Conservation (phyloP, 2,329 filamentous ascomycete genomes). For the Cordyceps militaris region DNA sequence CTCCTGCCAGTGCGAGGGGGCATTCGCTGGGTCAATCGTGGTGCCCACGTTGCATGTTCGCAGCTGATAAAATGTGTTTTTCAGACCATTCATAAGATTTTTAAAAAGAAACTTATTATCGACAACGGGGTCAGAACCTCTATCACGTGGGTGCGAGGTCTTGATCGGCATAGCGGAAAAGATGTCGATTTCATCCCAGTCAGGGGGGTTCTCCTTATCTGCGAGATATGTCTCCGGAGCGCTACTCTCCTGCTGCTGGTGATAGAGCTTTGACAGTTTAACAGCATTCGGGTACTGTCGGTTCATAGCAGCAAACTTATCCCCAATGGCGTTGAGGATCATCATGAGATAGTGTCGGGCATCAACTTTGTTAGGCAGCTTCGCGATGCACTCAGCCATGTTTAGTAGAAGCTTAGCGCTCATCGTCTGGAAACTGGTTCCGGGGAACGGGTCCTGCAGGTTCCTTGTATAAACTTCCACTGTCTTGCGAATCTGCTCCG, state of each 20-base stretch:
- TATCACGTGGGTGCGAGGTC: conserved; percentile 82
- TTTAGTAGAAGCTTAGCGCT: conserved; percentile 94
- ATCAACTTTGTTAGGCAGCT: conserved; percentile 86
- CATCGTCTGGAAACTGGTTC: conserved; percentile 99
- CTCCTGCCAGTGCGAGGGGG: conserved; percentile 87
- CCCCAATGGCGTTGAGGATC: conserved; percentile 94
- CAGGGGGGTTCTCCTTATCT: conserved; percentile 70
- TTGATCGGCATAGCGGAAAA: conserved; percentile 96
- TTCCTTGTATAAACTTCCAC: conserved; percentile 97
- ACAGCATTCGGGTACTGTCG: conserved; percentile 90
- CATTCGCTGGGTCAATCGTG: conserved; percentile 67
- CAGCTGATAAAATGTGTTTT: conserved; percentile 93
- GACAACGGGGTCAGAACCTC: conserved; percentile 80
- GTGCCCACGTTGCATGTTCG: conserved; percentile 76
- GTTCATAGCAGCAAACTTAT: conserved; percentile 98
- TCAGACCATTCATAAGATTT: conserved; percentile 89
- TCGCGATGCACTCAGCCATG: conserved; percentile 96
- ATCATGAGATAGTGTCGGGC: conserved; percentile 93
- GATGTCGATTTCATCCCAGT: conserved; percentile 98
- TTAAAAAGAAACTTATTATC: conserved; percentile 99
- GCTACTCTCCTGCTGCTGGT: conserved; percentile 57
- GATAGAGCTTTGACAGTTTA: conserved; percentile 76
- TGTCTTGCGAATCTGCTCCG: conserved; percentile 89
- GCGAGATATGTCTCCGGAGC: conserved; percentile 73
- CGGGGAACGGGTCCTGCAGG: conserved; percentile 89